Base-by-base conservation (phyloP, 2,329 filamentous ascomycete species). In the Nemania serpens region DNA sequence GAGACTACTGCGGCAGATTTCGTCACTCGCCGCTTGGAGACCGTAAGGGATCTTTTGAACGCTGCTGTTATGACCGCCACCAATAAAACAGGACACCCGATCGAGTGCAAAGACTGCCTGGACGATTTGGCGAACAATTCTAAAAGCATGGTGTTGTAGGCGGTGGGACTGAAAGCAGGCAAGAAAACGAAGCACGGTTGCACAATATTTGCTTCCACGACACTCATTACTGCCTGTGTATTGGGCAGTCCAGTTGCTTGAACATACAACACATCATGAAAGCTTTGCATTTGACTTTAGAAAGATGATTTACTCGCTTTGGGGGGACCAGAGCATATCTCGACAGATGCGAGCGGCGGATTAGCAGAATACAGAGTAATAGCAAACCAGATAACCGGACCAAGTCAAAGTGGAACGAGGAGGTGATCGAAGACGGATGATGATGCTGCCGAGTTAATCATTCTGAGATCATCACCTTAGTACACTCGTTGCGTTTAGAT, bases 381-480 rank as follows among this genome's bases (percentile, higher is more conserved):
- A 45, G 2, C 13, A 51, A 46, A 10, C 17, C n/a, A 18, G 37
- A 43, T 46, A 25, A 13, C 15, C 2, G 20, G 3, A 56, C 36
- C 10, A 2, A 45, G 2, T 10, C n/a, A 12, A 6, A 20, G 29
- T 22, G 12, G 11, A 47, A n/a, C 37, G 29, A 13, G 18, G 39
- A 25, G 39, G 5, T 15, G n/a, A 41, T 46, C 47, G n/a, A 58
- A 4, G 47, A 46, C n/a, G 33, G 41, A 36, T 52, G 48, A 25
- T 52, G 29, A 25, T 20, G 47, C 39, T 20, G 29, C 47, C 9
- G 39, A 36, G 18, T 51, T 39, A 20, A 41, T 56, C 15, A 56
- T 43, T 49, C 22, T 36, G 54, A 58, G 47, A 45, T 42, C 22
- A 36, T 18, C 7, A 20, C 37, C 45, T 58, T 33, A 49, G 11